Conservation (phyloP, 371 early-diverging fungal species). For the Saksenaea vasiformis region DNA sequence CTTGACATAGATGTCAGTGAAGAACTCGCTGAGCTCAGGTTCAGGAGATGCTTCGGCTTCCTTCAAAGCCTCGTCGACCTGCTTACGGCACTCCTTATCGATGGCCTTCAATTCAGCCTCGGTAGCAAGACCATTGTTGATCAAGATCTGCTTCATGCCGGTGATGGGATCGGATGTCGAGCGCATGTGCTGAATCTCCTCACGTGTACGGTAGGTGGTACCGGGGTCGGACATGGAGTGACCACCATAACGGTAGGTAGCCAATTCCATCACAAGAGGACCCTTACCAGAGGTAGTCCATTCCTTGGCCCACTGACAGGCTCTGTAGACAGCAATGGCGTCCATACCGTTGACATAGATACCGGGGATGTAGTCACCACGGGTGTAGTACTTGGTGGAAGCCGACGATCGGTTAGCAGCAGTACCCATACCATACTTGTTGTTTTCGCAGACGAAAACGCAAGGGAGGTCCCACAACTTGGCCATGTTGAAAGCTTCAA, state of each 20-base stretch:
- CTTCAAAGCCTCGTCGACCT: conserved; percentile 85
- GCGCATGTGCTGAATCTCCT: conserved; percentile 97
- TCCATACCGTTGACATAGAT: conserved; percentile 88
- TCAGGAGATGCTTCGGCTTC: conserved; percentile 86
- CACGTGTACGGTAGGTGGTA: conserved; percentile 92
- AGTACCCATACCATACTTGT: conserved; percentile 99
- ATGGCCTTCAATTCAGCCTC: conserved; percentile 93
- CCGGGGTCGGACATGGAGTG: conserved; percentile 99
- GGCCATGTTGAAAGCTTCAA: conserved; percentile 99
- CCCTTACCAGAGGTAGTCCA: conserved; percentile 87
- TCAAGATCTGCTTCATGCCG: conserved; percentile 80
- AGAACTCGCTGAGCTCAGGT: conserved; percentile 77
- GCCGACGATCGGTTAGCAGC: conserved; percentile 89
- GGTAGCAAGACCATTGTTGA: conserved; percentile 69
- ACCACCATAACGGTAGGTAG: conserved; percentile 98
- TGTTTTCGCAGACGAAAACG: conserved; percentile 99
- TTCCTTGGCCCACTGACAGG: conserved; percentile 83
- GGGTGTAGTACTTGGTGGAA: conserved; percentile 92
- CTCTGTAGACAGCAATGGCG: conserved; percentile 89
- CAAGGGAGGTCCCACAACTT: conserved; percentile 97
- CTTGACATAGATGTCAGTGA: conserved; percentile 80
- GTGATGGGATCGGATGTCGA: conserved; percentile 92
- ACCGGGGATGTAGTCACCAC: conserved; percentile 98
- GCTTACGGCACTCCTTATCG: conserved; percentile 86
- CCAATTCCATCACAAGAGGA: conserved; percentile 96